Percentiles rank a stretch among this genome's conserved stretches.
Evolutionary conservation across 2,329 filamentous ascomycete species (phyloP).

Genomic region (Penicillium verrucosum): DNA sequence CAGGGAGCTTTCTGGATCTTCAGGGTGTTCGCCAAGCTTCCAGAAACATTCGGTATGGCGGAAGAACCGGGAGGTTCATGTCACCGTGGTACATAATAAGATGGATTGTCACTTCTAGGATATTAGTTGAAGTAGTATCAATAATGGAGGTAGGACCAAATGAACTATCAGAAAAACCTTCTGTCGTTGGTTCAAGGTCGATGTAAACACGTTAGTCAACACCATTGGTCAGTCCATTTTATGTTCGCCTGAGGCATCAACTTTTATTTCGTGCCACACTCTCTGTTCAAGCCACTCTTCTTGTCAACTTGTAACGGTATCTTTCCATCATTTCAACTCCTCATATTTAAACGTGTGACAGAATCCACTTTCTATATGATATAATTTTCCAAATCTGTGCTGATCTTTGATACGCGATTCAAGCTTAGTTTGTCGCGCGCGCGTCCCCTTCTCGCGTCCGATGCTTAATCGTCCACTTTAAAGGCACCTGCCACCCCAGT

Average conservation of each 20-base stretch:
- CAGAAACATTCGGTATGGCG: neutral
- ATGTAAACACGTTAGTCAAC: neutral
- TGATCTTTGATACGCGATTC: neutral
- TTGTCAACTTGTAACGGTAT: conserved; percentile 2
- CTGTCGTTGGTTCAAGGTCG: conserved; percentile 1
- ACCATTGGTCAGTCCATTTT: neutral
- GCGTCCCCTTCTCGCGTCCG: conserved; percentile 1
- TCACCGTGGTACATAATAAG: neutral
- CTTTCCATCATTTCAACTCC: neutral
- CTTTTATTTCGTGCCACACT: conserved; percentile 11
- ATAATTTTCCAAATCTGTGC: neutral
- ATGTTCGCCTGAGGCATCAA: conserved; percentile 8
- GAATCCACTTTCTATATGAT: neutral
- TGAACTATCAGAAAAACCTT: neutral
- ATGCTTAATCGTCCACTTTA: neutral
- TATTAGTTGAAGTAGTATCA: neutral
- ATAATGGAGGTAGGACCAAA: neutral
- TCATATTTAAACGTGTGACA: neutral
- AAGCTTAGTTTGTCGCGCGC: neutral
- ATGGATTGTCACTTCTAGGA: neutral
- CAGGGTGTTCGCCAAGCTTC: neutral
- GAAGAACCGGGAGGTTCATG: conserved; percentile 2
- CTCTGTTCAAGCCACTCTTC: conserved; percentile 8
- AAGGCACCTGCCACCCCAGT: neutral
- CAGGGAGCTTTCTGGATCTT: neutral